Percentiles rank a stretch among this genome's conserved stretches.
phyloP scores from a whole-genome alignment of 2,329 filamentous ascomycete genomes.

The Fusarium begoniae region DNA sequence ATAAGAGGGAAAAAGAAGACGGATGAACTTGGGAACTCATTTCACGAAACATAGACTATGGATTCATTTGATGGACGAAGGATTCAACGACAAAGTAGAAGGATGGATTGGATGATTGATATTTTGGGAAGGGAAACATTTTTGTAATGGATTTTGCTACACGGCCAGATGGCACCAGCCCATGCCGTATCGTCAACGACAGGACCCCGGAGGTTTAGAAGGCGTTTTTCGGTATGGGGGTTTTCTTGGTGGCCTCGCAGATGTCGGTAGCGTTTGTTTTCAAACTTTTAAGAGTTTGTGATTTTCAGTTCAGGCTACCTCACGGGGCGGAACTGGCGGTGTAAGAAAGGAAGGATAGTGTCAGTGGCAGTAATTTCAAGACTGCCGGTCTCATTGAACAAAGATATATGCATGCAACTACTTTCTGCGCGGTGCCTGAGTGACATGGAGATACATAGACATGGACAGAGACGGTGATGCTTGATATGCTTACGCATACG shows the following conservation, averaged over 20 bases:
- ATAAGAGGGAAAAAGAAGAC: constrained; percentile 30
- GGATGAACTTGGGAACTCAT: constrained; percentile 30
- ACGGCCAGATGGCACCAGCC: constrained; percentile 15
- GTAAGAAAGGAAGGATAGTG: constrained; percentile 29
- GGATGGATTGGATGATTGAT: constrained; percentile 3
- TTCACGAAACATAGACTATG: constrained; percentile 38
- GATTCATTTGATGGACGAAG: constrained; percentile 27
- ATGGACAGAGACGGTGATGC: not conserved
- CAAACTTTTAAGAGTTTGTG: constrained; percentile 10
- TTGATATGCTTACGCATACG: not conserved
- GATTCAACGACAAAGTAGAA: constrained; percentile 33
- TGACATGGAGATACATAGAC: not conserved
- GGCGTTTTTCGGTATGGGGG: constrained; percentile 13
- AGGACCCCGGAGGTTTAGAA: constrained; percentile 21
- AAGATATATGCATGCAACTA: constrained; percentile 2
- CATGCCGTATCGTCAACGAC: constrained; percentile 12
- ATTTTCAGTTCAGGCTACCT: constrained; percentile 34
- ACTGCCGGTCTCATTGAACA: constrained; percentile 24
- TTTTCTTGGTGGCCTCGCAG: constrained; percentile 1
- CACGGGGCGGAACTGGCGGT: constrained; percentile 41
- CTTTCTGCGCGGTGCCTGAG: not conserved
- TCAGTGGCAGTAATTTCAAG: constrained; percentile 29
- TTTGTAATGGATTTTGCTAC: constrained; percentile 34
- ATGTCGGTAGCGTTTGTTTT: constrained; percentile 29
- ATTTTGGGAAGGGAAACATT: constrained; percentile 8